Percentiles rank a stretch among this genome's conserved stretches.
Evolutionary conservation across 2,329 filamentous ascomycete genomes (phyloP).

Genomic region (Chrysoporthe deuterocubensis): DNA sequence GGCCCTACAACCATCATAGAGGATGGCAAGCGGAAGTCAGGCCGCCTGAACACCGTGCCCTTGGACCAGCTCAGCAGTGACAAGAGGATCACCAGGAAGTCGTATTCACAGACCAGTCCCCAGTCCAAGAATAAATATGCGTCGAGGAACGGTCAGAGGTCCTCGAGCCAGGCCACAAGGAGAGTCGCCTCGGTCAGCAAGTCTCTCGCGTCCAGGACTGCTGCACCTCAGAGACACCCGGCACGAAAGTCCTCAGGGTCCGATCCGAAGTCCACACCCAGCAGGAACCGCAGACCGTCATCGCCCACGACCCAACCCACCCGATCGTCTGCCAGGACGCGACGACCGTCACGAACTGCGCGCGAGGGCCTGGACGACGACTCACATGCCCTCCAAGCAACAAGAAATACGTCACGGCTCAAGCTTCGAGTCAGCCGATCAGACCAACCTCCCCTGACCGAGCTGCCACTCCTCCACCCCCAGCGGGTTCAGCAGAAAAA

Average conservation of each 20-base stretch:
- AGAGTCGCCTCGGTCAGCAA: slow-evolving; percentile 39
- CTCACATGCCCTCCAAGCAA: slow-evolving; percentile 28
- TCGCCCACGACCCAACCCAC: slow-evolving; percentile 42
- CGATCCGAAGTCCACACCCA: slow-evolving; percentile 33
- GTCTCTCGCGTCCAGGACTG: slow-evolving; percentile 24
- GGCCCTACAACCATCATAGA: slow-evolving; percentile 84
- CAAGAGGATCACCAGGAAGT: slow-evolving; percentile 57
- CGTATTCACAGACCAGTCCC: slow-evolving; percentile 43
- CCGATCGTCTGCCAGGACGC: slow-evolving; percentile 31
- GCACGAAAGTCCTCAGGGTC: slow-evolving; percentile 23
- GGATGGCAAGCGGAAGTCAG: slow-evolving; percentile 72
- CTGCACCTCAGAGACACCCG: slow-evolving; percentile 11
- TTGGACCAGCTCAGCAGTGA: slow-evolving; percentile 55
- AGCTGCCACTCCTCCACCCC: slow-evolving; percentile 63
- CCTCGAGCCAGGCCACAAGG: slow-evolving; percentile 34
- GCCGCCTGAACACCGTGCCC: slow-evolving; percentile 63
- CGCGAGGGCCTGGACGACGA: slow-evolving; percentile 37
- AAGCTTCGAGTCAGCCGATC: slow-evolving; percentile 26
- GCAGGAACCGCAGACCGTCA: slow-evolving; percentile 32
- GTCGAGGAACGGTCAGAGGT: slow-evolving; percentile 36
- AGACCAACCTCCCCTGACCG: slow-evolving; percentile 41
- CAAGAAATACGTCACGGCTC: slow-evolving; percentile 20
- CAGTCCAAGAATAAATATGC: slow-evolving; percentile 32
- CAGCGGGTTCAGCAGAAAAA: slow-evolving; percentile 59
- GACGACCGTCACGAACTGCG: slow-evolving; percentile 37